Conservation (phyloP, 177 flowering plant species). For the Vitis hybrid region DNA sequence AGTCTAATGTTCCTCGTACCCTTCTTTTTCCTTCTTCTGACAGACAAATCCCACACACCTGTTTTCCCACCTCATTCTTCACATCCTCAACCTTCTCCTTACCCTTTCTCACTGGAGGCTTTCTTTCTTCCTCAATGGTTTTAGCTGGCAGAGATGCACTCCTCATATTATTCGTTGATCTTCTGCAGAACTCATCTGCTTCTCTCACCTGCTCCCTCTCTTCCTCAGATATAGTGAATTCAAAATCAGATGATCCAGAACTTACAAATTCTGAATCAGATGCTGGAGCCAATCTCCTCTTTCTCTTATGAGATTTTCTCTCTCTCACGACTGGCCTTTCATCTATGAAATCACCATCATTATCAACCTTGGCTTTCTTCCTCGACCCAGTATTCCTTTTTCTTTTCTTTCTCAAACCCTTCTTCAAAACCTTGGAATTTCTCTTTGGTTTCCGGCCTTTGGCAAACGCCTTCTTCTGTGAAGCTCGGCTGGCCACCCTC, state of each 20-base stretch:
- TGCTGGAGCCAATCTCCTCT: slow-evolving; percentile 25
- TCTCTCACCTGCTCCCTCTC: slow-evolving; percentile 81
- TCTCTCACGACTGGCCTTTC: slow-evolving; percentile 12
- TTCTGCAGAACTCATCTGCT: slow-evolving; percentile 45
- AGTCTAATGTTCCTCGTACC: slow-evolving; percentile 70
- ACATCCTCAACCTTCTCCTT: slow-evolving; percentile 65
- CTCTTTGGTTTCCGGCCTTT: slow-evolving; percentile 34
- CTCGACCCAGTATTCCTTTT: slow-evolving; percentile 19
- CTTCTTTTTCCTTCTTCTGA: slow-evolving; percentile 82
- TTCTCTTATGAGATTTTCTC: slow-evolving; percentile 32
- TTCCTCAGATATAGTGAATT: slow-evolving; percentile 86
- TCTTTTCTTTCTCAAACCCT: slow-evolving; percentile 24
- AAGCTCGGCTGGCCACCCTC: slow-evolving; percentile 23
- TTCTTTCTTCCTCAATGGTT: slow-evolving; percentile 27
- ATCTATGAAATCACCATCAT: slow-evolving; percentile 25
- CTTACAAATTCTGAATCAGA: slow-evolving; percentile 70
- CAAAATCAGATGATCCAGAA: slow-evolving; percentile 68
- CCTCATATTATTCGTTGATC: slow-evolving; percentile 33
- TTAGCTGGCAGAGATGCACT: slow-evolving; percentile 36
- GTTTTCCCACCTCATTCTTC: slow-evolving; percentile 52
- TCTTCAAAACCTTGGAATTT: slow-evolving; percentile 29
- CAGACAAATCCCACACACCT: slow-evolving; percentile 91
- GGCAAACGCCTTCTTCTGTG: slow-evolving; percentile 26
- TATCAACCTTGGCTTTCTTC: slow-evolving; percentile 23
- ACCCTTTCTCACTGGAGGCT: slow-evolving; percentile 49